Evolutionary conservation across 495 filamentous ascomycete genomes (phyloP), one percentile per base, ranked within the genome.

Genomic region (Xylaria scruposa): DNA sequence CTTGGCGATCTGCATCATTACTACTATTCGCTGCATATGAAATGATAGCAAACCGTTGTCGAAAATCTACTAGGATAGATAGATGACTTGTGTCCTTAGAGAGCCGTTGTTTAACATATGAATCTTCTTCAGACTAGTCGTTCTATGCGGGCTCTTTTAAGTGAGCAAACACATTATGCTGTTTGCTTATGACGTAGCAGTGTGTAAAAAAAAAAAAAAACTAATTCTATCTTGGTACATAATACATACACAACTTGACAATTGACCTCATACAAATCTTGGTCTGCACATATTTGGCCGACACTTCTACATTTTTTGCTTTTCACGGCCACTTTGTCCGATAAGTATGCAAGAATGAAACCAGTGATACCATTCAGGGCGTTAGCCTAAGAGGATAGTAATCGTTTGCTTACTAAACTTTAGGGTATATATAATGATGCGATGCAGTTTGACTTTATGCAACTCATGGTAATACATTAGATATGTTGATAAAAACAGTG

Each of bases 381-480:
- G 21, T 26, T 60, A 19, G 8, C 31, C 58, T 21, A 60, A 17
- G 38, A 60, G 58, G 17, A 38, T 63, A 63, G 38, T 63, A 24
- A 44, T 44, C 60, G 38, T 63, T 63, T 63, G 60, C 60, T 63
- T 63, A 44, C 60, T 63, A 63, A 44, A 63, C 38, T 44, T 12
- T 29, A 8, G 60, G 38, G 10, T 63, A 62, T 40, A 24, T 63
- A 44, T 44, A 42, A 5, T 63, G n/a, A 63, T 63, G 60, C 60
- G n/a, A 63, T 63, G 60, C 60, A 63, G 26, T 21, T 44, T 17
- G 38, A 63, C 36, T 44, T 40, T 19, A 44, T 38, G 38, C 21
- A 21, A 7, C 36, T 29, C 33, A 7, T 53, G 47, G 10, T 53
- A 26, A 33, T 67, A 54, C 46, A 67, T 7, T 67, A 24, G 64